Evolutionary conservation across 805 yeast genomes (phyloP), one percentile per base, ranked within the genome.

Genomic region (Cyberlindnera petersonii): DNA sequence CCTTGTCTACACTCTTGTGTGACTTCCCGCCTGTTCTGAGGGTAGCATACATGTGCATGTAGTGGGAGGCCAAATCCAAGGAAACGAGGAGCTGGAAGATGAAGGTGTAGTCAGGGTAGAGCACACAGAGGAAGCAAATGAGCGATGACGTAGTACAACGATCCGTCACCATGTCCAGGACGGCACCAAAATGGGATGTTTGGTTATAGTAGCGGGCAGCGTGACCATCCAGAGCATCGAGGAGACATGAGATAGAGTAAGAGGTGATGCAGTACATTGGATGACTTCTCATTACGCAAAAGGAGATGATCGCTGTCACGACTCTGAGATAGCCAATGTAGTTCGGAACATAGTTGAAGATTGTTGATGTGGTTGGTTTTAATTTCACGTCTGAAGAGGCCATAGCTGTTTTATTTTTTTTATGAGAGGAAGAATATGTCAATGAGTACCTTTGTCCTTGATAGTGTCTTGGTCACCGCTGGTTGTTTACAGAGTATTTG

Each of bases 41-140:
- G 66, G 87, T 84, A 29, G 98, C 96, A 62, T 89, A 89, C 98
- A 93, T 93, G 67, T 93, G 98, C 85, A 93, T 86, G 66, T 93
- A 93, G 61, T 93, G 99, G 37, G 95, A 84, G 3, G 97, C 88
- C 53, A 93, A 72, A 57, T 85, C 94, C 52, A 93, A 69, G 9
- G 94, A 83, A 35, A 89, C 79, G 51, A 93, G 70, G 19, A 86
- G 52, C 66, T 93, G 99, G 80, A 91, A 89, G 32, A 48, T 43
- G 15, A 52, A 38, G 17, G 54, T 71, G 63, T 70, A 83, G 23
- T 62, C 53, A 7, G 97, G 97, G 56, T 86, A 91, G 33, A 84
- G 68, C 26, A 85, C 79, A 49, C 93, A 77, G 42, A 93, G 69
- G 61, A 75, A 93, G 60, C 95, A 88, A 50, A 93, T 79, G 55